A percentile compares a stretch with the other conserved stretches of the same genome.
Conservation (phyloP, 768 basidiomycete species). For the Pleurotus platypus region DNA sequence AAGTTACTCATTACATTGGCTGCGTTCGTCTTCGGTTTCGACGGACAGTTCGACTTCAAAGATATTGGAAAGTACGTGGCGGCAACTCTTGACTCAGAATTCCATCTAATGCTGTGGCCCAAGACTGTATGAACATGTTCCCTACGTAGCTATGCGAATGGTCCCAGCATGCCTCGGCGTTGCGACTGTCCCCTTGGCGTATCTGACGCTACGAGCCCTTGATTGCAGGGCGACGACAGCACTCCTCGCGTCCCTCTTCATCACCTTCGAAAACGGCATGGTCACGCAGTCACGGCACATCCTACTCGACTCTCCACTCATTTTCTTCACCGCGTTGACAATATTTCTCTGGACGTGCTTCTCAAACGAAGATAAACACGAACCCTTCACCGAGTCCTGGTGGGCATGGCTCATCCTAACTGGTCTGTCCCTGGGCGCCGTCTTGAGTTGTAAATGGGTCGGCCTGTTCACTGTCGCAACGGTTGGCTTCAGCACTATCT, state of each 20-base stretch:
- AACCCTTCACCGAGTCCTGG: constrained; percentile 84
- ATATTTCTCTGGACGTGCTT: constrained; percentile 87
- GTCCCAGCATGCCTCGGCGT: constrained; percentile 90
- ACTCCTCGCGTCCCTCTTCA: constrained; percentile 83
- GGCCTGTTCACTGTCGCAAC: constrained; percentile 98
- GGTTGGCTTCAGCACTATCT: constrained; percentile 78
- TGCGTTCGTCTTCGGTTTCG: constrained; percentile 81
- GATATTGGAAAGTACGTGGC: constrained; percentile 88
- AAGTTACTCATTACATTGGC: constrained; percentile 94
- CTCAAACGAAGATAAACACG: constrained; percentile 83
- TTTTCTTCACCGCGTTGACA: constrained; percentile 95
- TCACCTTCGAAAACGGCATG: constrained; percentile 96
- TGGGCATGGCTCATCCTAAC: constrained; percentile 90
- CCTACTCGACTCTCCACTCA: constrained; percentile 95
- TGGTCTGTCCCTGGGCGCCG: constrained; percentile 88
- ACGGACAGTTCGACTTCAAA: constrained; percentile 95
- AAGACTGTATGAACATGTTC: constrained; percentile 82
- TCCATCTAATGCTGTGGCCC: not conserved
- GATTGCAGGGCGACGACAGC: constrained; percentile 92
- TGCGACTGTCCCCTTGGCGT: constrained; percentile 84
- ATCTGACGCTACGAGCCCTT: constrained; percentile 90
- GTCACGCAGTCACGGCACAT: constrained; percentile 96
- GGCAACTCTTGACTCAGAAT: not conserved
- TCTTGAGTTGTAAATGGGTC: constrained; percentile 96
- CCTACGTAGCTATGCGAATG: constrained; percentile 96